Evolutionary conservation across 176 grass and related monocot genomes (phyloP).

Genomic region (Triticum timopheevii): DNA sequence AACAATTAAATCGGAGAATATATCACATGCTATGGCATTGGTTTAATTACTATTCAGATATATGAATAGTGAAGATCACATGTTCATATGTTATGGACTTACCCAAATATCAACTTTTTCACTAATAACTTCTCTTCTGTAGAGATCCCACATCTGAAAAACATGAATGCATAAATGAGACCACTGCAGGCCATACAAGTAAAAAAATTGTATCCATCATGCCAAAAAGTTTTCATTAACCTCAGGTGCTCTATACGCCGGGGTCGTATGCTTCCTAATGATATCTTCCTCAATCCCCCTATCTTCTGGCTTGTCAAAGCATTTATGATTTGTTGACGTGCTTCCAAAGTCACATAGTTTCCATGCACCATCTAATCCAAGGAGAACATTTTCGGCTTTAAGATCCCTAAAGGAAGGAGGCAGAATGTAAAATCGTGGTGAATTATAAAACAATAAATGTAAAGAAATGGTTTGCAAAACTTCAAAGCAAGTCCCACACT

Average conservation of each 20-base stretch:
- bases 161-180: slow-evolving; percentile 12
- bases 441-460: not conserved
- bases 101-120: slow-evolving; percentile 94
- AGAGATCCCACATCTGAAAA: slow-evolving; percentile 96
- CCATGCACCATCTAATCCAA: slow-evolving; percentile 83
- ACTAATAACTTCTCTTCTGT: slow-evolving; percentile 82
- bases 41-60: slow-evolving; percentile 9
- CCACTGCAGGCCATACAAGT: not conserved
- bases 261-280: slow-evolving; percentile 88
- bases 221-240: slow-evolving; percentile 30
- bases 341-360: slow-evolving; percentile 92
- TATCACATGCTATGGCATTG: slow-evolving; percentile 4
- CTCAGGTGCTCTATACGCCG: slow-evolving; percentile 88
- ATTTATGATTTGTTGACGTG: slow-evolving; percentile 86
- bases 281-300: slow-evolving; percentile 91
- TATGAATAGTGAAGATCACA: slow-evolving; percentile 1
- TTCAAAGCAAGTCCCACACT: not conserved
- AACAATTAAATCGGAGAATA: not conserved
- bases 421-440: slow-evolving; percentile 5
- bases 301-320: slow-evolving; percentile 75
- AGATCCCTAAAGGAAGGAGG: slow-evolving; percentile 55
- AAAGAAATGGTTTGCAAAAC: not conserved
- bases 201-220: not conserved
- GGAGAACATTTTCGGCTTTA: slow-evolving; percentile 92
- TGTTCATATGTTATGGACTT: slow-evolving; percentile 28